phyloP scores from a whole-genome alignment of 306 rosid species.

The Hippophae rhamnoides region DNA sequence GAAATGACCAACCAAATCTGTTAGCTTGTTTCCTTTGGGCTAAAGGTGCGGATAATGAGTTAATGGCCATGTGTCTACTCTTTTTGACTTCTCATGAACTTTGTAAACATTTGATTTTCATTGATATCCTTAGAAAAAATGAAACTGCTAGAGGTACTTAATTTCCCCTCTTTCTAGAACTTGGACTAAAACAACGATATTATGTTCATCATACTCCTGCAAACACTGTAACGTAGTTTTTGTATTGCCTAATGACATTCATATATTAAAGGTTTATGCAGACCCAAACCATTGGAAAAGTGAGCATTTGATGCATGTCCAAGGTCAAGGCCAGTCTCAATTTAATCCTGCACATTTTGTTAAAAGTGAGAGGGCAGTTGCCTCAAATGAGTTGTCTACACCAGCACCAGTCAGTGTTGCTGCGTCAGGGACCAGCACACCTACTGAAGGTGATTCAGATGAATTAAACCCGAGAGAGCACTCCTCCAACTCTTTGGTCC shows the following conservation, averaged over 20 bases:
- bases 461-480: slow-evolving; percentile 48
- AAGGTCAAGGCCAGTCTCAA: slow-evolving; percentile 40
- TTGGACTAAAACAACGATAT: background rate
- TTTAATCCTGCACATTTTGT: slow-evolving; percentile 39
- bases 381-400: slow-evolving; percentile 49
- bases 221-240: slow-evolving; percentile 3
- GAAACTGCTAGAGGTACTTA: too few relatives aligned
- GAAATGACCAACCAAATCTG: background rate
- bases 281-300: slow-evolving; percentile 42
- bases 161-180: too few relatives aligned
- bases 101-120: background rate
- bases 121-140: too few relatives aligned
- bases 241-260: slow-evolving; percentile 34
- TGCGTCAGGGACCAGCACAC: slow-evolving; percentile 40
- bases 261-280: slow-evolving; percentile 60
- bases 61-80: slow-evolving; percentile 12
- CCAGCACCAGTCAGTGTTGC: slow-evolving; percentile 44
- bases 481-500: slow-evolving; percentile 39
- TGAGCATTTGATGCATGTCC: slow-evolving; percentile 49
- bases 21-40: slow-evolving; percentile 7
- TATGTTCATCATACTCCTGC: background rate
- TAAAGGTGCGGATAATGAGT: slow-evolving; percentile 3
- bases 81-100: slow-evolving; percentile 10
- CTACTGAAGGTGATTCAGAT: slow-evolving; percentile 46
- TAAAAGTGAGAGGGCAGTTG: slow-evolving; percentile 47